phyloP scores from a whole-genome alignment of 257 asterid genomes.

The Leptodermis oblonga region DNA sequence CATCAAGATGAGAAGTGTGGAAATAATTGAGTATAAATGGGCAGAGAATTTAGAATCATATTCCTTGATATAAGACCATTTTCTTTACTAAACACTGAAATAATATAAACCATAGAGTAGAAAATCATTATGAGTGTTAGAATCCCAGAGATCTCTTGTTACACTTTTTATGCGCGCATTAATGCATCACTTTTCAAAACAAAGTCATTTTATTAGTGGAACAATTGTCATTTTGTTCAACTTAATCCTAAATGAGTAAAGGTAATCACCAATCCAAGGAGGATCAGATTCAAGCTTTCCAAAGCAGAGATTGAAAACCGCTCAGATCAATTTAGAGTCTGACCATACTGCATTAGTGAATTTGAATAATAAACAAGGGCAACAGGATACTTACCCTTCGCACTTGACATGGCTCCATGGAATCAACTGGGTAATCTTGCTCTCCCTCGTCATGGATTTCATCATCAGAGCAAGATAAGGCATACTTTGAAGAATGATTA shows the following conservation, averaged over 20 bases:
- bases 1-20: conserved; percentile 2
- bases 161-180: no score
- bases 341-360: background rate
- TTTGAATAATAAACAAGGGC: background rate
- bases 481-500: conserved; percentile 23
- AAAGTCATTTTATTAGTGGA: no score
- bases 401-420: conserved; percentile 39
- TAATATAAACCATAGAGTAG: background rate
- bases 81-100: background rate
- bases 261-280: background rate
- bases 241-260: no score
- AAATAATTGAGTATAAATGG: background rate
- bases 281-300: background rate
- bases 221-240: no score
- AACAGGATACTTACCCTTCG: conserved; percentile 55
- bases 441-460: conserved; percentile 28
- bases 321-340: background rate
- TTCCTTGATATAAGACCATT: background rate
- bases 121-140: background rate
- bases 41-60: background rate
- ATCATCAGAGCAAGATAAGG: conserved; percentile 33
- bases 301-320: background rate
- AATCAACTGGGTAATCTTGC: conserved; percentile 31
- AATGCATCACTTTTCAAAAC: no score
- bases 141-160: no score